Evolutionary conservation across 805 yeast species (phyloP).

Genomic region (Saccharomyces cerevisiae): DNA sequence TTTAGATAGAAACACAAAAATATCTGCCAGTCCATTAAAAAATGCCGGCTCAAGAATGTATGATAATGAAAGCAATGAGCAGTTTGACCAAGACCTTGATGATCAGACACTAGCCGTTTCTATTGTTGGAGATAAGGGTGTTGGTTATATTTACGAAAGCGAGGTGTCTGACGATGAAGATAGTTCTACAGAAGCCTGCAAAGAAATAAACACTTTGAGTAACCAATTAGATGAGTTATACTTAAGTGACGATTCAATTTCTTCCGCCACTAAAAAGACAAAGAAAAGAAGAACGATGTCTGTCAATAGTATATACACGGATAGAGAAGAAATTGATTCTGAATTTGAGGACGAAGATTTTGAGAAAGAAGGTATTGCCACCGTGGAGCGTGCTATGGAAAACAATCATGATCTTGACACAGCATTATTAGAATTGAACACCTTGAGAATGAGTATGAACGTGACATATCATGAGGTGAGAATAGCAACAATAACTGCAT

Average conservation of each 20-base stretch:
- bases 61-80: slow-evolving; percentile 28
- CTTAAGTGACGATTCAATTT: slow-evolving; percentile 51
- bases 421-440: slow-evolving; percentile 84
- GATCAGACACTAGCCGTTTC: slow-evolving; percentile 12
- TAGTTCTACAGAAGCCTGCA: slow-evolving; percentile 16
- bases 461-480: slow-evolving; percentile 92
- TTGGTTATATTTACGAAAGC: slow-evolving; percentile 33
- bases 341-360: slow-evolving; percentile 68
- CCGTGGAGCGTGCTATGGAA: slow-evolving; percentile 84
- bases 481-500: slow-evolving; percentile 65
- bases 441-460: slow-evolving; percentile 95
- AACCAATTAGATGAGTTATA: slow-evolving; percentile 42
- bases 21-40: slow-evolving; percentile 42
- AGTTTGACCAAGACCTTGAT: slow-evolving; percentile 17
- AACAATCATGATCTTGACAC: slow-evolving; percentile 90
- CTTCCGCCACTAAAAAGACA: slow-evolving; percentile 38
- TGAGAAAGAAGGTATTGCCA: slow-evolving; percentile 82
- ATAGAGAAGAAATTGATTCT: slow-evolving; percentile 33
- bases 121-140: slow-evolving; percentile 33
- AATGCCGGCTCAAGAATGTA: slow-evolving; percentile 24
- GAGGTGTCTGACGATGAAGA: slow-evolving; percentile 30
- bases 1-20: slow-evolving; percentile 43
- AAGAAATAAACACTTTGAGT: slow-evolving; percentile 31
- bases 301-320: slow-evolving; percentile 38
- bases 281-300: slow-evolving; percentile 41